Conservation (phyloP, 2,329 filamentous ascomycete genomes). For the Monosporascus sp. region DNA sequence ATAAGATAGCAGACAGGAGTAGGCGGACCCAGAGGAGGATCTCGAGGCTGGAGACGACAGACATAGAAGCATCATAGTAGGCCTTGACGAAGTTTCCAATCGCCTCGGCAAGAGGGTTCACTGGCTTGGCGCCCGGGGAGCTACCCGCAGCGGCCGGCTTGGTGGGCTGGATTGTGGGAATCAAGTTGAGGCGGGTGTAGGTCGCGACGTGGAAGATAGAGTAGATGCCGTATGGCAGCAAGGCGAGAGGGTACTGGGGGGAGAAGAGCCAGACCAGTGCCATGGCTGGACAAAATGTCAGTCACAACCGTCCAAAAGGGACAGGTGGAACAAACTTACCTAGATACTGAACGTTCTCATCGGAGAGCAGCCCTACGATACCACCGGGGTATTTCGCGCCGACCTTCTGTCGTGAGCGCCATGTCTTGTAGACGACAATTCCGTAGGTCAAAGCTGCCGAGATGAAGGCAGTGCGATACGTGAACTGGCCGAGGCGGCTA, state of each 20-base stretch:
- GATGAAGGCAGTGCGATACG: conserved; percentile 86
- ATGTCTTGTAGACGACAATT: conserved; percentile 97
- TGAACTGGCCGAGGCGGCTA: conserved; percentile 68
- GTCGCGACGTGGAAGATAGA: conserved; percentile 98
- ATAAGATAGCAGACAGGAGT: conserved; percentile 73
- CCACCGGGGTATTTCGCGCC: conserved; percentile 58
- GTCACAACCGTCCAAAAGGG: conserved; percentile 5
- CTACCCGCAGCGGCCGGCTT: conserved; percentile 46
- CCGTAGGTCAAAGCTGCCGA: conserved; percentile 90
- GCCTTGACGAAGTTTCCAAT: conserved; percentile 95
- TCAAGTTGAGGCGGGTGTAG: conserved; percentile 88
- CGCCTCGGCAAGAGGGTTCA: conserved; percentile 65
- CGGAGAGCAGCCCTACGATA: conserved; percentile 61
- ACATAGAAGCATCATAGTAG: conserved; percentile 97
- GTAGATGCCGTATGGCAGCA: conserved; percentile 94
- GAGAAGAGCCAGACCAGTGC: conserved; percentile 91
- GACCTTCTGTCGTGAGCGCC: conserved; percentile 75
- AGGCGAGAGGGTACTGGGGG: conserved; percentile 81
- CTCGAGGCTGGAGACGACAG: conserved; percentile 82
- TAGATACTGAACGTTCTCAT: conserved; percentile 98
- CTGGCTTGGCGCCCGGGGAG: conserved; percentile 50
- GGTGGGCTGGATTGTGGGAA: conserved; percentile 76
- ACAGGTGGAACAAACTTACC: conserved; percentile 50
- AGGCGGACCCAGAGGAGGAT: conserved; percentile 83
- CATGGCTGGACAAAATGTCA: conserved; percentile 52